phyloP scores from a whole-genome alignment of 2,329 filamentous ascomycete genomes.

The Pestalotiopsis sp. region DNA sequence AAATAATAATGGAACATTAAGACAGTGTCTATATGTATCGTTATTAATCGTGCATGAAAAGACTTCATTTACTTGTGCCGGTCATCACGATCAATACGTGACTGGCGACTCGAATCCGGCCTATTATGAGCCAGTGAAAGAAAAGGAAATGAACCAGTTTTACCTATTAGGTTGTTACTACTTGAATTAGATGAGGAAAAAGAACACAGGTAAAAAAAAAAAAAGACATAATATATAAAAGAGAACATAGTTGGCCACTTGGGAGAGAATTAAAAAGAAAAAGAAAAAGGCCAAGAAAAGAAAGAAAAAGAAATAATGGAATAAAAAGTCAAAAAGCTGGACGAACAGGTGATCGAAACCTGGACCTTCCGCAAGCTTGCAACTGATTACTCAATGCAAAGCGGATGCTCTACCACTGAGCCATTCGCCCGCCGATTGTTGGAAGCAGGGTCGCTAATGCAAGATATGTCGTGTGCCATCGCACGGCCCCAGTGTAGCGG shows the following conservation, averaged over 20 bases:
- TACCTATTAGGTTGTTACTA: no score
- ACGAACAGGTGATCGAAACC: conserved; percentile 35
- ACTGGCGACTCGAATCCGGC: neutral
- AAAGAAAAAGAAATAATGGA: neutral
- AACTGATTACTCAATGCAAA: conserved; percentile 28
- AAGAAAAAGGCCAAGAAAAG: neutral
- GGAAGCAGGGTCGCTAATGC: neutral
- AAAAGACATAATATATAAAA: no score
- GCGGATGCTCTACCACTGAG: conserved; percentile 36
- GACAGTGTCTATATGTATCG: neutral
- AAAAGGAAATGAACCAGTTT: neutral
- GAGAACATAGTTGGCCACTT: no score
- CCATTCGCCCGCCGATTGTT: neutral
- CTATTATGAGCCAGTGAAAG: neutral
- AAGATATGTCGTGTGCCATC: neutral
- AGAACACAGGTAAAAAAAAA: no score
- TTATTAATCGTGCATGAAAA: neutral
- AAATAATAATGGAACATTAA: neutral
- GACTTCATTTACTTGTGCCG: neutral
- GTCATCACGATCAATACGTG: neutral
- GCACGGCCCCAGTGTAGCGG: neutral
- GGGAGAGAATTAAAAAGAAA: neutral
- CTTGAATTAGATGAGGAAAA: no score
- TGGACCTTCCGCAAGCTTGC: conserved; percentile 29
- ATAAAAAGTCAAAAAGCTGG: conserved; percentile 19